Base-by-base conservation (phyloP, 1,284 basidiomycete species). In the Phylloboletellus chloephorus region DNA sequence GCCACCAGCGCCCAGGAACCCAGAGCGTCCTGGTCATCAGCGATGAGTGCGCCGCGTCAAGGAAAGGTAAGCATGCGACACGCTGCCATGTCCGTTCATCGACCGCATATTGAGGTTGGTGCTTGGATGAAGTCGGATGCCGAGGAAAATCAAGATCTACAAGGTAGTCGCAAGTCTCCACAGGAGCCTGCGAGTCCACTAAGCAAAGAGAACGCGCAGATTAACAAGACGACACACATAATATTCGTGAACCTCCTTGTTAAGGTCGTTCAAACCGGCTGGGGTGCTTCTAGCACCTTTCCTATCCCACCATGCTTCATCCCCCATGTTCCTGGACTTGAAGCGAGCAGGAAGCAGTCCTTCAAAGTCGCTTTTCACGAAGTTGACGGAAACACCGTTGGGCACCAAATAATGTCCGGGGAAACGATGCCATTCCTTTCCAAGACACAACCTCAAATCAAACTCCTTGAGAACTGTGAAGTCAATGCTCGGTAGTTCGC, bases 391-490 rank as follows among this genome's bases (percentile, higher is more conserved):
- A 42, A 97, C 70, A 12, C 79, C 85, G 41, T 85, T 76, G 1
- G 95, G 93, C 13, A 98, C 74, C 35, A 95, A 76, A 65, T 88
- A 98, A 60, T 88, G 85, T 1, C 88, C 79, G 0, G 94, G 91
- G 72, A 94, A 99, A 11, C 95, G 77, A 60, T 98, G 74, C 96
- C 96, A 98, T 65, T 98, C 95, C 58, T 94, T 90, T 23, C 85
- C 92, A 41, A 88, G 75, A 66, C 96, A 99, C 2, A 98, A 61
- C n/a, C 72, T 79, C 42, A 95, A 63, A 43, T 80, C 77, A 51
- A 93, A 78, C n/a, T 77, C 68, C 41, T 72, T 70, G 51, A 96
- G 68, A 1, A 78, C 78, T 1, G 78, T 64, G 26, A 88, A 70
- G 58, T 94, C 85, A 49, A 90, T 74, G 44, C 74, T 73, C 15